Conservation (phyloP, 1,139 yeast genomes). For the Starmera stellimalicola region DNA sequence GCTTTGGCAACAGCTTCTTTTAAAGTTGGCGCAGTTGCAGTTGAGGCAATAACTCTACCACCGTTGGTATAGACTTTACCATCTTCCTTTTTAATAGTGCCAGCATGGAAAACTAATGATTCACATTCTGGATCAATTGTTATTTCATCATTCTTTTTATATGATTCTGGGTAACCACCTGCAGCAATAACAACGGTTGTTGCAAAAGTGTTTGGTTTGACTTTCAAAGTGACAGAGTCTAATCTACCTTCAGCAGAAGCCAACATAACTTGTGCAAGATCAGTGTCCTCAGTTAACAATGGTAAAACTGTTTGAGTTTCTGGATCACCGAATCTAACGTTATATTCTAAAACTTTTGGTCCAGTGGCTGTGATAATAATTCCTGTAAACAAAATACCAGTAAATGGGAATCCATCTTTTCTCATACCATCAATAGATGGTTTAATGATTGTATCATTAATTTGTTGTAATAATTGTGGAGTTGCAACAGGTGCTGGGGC, state of each 20-base stretch:
- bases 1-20: constrained; percentile 80
- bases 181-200: constrained; percentile 96
- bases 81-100: constrained; percentile 45
- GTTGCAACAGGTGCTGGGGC: constrained; percentile 98
- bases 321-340: constrained; percentile 98
- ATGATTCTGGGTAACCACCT: constrained; percentile 90
- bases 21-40: constrained; percentile 72
- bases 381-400: constrained; percentile 95
- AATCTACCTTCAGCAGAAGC: constrained; percentile 95
- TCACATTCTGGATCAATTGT: constrained; percentile 34
- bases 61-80: constrained; percentile 77
- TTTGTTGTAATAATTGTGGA: constrained; percentile 54
- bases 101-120: constrained; percentile 83
- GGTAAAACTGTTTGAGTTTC: constrained; percentile 97
- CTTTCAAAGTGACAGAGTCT: constrained; percentile 60
- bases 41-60: constrained; percentile 94
- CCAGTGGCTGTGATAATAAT: constrained; percentile 78
- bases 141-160: constrained; percentile 81
- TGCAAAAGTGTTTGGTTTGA: constrained; percentile 55
- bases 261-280: constrained; percentile 81
- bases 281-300: constrained; percentile 71
- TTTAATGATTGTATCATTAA: constrained; percentile 64
- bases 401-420: constrained; percentile 89
- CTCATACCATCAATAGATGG: constrained; percentile 98
- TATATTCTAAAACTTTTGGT: constrained; percentile 93